phyloP scores from a whole-genome alignment of 2,329 filamentous ascomycete species.

The Fusarium poae region DNA sequence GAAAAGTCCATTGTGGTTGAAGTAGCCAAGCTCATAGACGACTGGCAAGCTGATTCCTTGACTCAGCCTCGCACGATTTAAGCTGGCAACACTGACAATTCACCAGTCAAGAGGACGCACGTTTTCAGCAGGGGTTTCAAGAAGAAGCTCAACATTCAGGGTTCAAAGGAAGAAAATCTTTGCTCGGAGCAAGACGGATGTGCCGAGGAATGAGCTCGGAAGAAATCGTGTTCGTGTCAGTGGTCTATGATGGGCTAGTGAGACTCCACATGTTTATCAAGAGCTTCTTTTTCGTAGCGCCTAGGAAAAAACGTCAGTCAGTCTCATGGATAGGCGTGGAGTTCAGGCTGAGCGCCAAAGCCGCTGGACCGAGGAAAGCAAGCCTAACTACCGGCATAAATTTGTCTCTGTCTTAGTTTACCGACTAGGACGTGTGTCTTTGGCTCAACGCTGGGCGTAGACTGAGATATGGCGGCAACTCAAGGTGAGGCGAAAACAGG shows the following conservation, averaged over 20 bases:
- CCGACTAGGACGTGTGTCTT: conserved; percentile 2
- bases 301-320: conserved; percentile 35
- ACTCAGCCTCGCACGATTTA: conserved; percentile 9
- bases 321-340: conserved; percentile 32
- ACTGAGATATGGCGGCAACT: conserved; percentile 29
- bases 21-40: background rate
- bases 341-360: conserved; percentile 35
- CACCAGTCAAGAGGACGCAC: conserved; percentile 34
- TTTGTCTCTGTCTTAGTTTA: conserved; percentile 12
- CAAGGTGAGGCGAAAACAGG: conserved; percentile 20
- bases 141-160: conserved; percentile 17
- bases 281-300: conserved; percentile 22
- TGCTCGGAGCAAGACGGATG: conserved; percentile 34
- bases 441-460: conserved; percentile 26
- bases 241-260: conserved; percentile 14
- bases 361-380: conserved; percentile 44
- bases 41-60: conserved; percentile 3
- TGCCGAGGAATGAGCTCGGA: conserved; percentile 34
- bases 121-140: conserved; percentile 25
- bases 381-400: conserved; percentile 35
- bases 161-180: background rate
- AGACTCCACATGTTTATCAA: conserved; percentile 25
- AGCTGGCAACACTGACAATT: conserved; percentile 12
- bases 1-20: background rate
- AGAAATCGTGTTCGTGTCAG: conserved; percentile 32